These are phyloP conservation scores for Hansenula anomala DNA, from an alignment of 1,139 yeast genomes.

Conservation along the genomic window DNA sequence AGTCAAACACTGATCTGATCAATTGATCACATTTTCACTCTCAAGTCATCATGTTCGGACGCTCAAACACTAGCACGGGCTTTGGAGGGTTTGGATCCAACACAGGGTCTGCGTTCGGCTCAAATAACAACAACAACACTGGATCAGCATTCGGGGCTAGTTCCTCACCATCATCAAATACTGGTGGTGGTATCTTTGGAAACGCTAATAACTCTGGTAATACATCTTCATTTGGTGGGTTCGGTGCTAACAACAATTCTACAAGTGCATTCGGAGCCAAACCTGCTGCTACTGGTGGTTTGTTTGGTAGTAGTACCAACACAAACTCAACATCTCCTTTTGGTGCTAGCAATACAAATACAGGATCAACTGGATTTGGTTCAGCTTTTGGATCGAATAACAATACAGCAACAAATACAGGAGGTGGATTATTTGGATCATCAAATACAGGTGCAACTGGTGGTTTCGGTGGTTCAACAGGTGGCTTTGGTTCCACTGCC, in stretches of 20 bases:
- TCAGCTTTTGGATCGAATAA: not conserved
- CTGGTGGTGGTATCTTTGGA: conserved; percentile 26
- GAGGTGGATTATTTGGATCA: too few species aligned
- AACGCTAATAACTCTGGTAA: conserved; percentile 19
- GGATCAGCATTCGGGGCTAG: conserved; percentile 24
- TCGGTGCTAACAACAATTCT: conserved; percentile 8
- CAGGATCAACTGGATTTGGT: conserved; percentile 2
- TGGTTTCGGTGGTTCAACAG: too few species aligned
- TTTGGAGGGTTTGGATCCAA: conserved; percentile 57
- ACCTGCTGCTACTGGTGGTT: conserved; percentile 27
- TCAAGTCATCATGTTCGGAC: conserved; percentile 19
- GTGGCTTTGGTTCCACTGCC: conserved; percentile 19
- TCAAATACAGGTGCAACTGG: too few species aligned
- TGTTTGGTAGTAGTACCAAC: conserved; percentile 27
- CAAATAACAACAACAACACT: conserved; percentile 1
- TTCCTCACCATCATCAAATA: conserved; percentile 24
- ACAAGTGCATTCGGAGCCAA: conserved; percentile 33
- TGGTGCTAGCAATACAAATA: conserved; percentile 27
- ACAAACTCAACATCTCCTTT: conserved; percentile 16
- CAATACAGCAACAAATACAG: too few species aligned
- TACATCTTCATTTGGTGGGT: conserved; percentile 26
- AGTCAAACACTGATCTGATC: not conserved
- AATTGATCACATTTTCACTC: not conserved
- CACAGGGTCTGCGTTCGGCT: conserved; percentile 17
- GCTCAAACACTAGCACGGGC: conserved; percentile 37